A percentile compares a stretch with the other conserved stretches of the same genome.
Conservation (phyloP, 805 yeast species). For the Ogataea angusta region DNA sequence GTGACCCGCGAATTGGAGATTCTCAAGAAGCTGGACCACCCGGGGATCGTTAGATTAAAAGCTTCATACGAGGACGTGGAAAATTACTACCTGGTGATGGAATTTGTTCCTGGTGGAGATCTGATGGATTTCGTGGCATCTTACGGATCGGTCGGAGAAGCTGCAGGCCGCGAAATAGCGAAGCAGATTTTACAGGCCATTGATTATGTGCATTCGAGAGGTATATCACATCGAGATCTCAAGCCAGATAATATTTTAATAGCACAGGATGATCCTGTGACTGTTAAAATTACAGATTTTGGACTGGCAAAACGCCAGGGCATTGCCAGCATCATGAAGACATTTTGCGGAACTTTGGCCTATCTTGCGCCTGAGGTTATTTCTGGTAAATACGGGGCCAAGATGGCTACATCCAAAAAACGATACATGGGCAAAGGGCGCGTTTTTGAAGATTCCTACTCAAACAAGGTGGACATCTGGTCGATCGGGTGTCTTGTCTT, state of each 20-base stretch:
- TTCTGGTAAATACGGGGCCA: slow-evolving; percentile 47
- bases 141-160: slow-evolving; percentile 89
- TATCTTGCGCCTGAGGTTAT: slow-evolving; percentile 95
- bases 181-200: slow-evolving; percentile 83
- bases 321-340: slow-evolving; percentile 81
- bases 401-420: slow-evolving; percentile 24
- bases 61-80: slow-evolving; percentile 84
- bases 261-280: slow-evolving; percentile 85
- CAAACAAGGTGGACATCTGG: slow-evolving; percentile 95
- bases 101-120: slow-evolving; percentile 94
- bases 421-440: slow-evolving; percentile 34
- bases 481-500: slow-evolving; percentile 92
- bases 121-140: slow-evolving; percentile 95
- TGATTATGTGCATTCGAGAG: slow-evolving; percentile 80
- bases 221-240: slow-evolving; percentile 93
- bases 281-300: slow-evolving; percentile 92
- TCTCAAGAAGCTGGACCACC: slow-evolving; percentile 72
- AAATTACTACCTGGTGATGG: slow-evolving; percentile 88
- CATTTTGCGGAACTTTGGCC: slow-evolving; percentile 96
- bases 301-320: slow-evolving; percentile 92
- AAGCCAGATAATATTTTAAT: slow-evolving; percentile 95
- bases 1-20: slow-evolving; percentile 86
- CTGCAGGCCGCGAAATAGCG: slow-evolving; percentile 81
- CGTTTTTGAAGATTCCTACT: slow-evolving; percentile 47
- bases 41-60: slow-evolving; percentile 76